Evolutionary conservation across 768 basidiomycete species (phyloP).

Genomic region (Russula olivacea): DNA sequence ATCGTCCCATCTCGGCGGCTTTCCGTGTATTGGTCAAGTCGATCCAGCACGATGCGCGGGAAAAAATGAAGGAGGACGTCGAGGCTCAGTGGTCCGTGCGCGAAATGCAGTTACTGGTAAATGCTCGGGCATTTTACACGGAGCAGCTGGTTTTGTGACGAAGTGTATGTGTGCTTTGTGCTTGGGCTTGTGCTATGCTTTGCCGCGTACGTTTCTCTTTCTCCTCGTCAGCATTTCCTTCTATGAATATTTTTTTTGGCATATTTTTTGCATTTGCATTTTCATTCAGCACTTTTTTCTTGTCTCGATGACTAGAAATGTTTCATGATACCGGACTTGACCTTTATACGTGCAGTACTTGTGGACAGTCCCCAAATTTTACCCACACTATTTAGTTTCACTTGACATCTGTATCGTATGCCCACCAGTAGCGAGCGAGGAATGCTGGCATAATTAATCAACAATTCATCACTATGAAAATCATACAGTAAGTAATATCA

Average conservation of each 20-base stretch:
- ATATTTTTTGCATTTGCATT: not conserved
- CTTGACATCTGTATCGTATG: not conserved
- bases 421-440: not conserved
- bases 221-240: not conserved
- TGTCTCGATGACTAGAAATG: not conserved
- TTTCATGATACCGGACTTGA: conserved; percentile 9
- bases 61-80: conserved; percentile 50
- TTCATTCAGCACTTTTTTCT: not conserved
- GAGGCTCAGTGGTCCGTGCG: conserved; percentile 46
- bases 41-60: conserved; percentile 54
- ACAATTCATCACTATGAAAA: not conserved
- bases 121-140: conserved; percentile 34
- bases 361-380: not conserved
- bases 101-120: conserved; percentile 31
- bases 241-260: no score
- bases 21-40: conserved; percentile 71
- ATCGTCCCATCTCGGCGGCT: conserved; percentile 79
- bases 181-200: not conserved
- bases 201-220: not conserved
- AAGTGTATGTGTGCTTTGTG: no score
- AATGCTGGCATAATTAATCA: not conserved
- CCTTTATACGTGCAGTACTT: not conserved
- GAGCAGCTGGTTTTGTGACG: conserved; percentile 31
- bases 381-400: not conserved
- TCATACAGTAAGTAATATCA: not conserved